Evolutionary conservation across 75 land plant genomes (phyloP), one percentile per base, ranked within the genome.

Genomic region (Isoetes taiwanensis): DNA sequence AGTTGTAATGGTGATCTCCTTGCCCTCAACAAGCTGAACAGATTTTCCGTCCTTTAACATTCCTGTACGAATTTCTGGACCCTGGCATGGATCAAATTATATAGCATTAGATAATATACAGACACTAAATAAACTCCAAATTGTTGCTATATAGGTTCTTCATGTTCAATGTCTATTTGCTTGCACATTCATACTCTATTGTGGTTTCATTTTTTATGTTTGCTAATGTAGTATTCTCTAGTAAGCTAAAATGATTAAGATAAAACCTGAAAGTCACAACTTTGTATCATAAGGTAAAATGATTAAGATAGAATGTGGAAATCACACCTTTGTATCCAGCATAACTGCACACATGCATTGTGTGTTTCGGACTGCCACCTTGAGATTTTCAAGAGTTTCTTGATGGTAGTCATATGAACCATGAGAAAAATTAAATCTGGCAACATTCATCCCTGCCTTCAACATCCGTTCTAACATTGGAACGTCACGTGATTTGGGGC

Each of bases 251-350:
- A n/a, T n/a, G n/a, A n/a, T n/a, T n/a, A n/a, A n/a, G n/a, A n/a
- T n/a, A n/a, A n/a, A n/a, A n/a, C n/a, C n/a, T n/a, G n/a, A n/a
- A n/a, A n/a, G n/a, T n/a, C n/a, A n/a, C n/a, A n/a, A n/a, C n/a
- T n/a, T n/a, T n/a, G n/a, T n/a, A n/a, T n/a, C n/a, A n/a, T n/a
- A n/a, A n/a, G n/a, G n/a, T n/a, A n/a, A n/a, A n/a, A n/a, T n/a
- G n/a, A n/a, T n/a, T n/a, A n/a, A n/a, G n/a, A n/a, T n/a, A n/a
- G n/a, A n/a, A n/a, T n/a, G n/a, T n/a, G n/a, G n/a, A n/a, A n/a
- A n/a, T n/a, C n/a, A n/a, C 14, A 64, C 79, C 79, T 77, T 77
- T n/a, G 76, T 77, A 41, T 73, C 80, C 19, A 77, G 76, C 65
- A 77, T 64, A 37, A 77, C 80, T 1, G 76, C 80, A 31, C 80